Percentiles rank a stretch among this genome's conserved stretches.
phyloP scores from a whole-genome alignment of 352 stramenopile genomes.

The Phytopythium kandeliae region DNA sequence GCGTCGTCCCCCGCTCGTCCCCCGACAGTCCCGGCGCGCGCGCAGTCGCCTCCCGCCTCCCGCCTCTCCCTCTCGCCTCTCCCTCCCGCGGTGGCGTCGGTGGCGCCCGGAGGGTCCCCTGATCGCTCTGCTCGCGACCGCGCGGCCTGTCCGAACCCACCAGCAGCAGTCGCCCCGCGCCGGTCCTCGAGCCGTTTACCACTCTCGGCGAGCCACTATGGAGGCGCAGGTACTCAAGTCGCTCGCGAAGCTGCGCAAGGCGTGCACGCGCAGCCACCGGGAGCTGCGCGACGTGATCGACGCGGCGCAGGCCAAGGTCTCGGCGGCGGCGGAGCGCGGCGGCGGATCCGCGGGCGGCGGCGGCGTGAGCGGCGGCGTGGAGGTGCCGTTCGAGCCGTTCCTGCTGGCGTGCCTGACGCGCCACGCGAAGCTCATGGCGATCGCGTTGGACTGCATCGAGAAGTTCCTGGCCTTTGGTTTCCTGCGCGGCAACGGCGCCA shows the following conservation, averaged over 20 bases:
- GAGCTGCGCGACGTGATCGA: conserved; percentile 72
- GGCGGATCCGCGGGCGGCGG: conserved; percentile 7
- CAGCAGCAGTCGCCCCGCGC: too few species aligned
- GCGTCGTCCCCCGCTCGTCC: too few species aligned
- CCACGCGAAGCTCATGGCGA: conserved; percentile 66
- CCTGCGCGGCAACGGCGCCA: conserved; percentile 51
- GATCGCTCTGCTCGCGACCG: too few species aligned
- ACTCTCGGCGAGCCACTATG: too few species aligned
- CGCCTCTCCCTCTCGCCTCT: too few species aligned
- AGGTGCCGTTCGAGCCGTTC: conserved; percentile 75
- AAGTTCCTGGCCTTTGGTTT: conserved; percentile 90
- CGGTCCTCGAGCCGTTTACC: not conserved
- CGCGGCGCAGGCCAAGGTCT: conserved; percentile 37
- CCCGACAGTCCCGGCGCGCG: too few species aligned
- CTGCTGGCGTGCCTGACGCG: conserved; percentile 67
- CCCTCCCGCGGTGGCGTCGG: too few species aligned
- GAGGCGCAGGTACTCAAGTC: conserved; percentile 67
- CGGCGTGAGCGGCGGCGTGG: conserved; percentile 20
- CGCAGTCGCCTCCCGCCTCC: too few species aligned
- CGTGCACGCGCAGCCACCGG: conserved; percentile 61
- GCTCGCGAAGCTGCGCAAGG: conserved; percentile 73
- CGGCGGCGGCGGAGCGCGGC: conserved; percentile 18
- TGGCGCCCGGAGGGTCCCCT: too few species aligned
- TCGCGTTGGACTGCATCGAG: conserved; percentile 87
- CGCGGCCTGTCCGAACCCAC: too few species aligned